phyloP scores from a whole-genome alignment of 2,329 filamentous ascomycete species.

The Emericellopsis atlantica region DNA sequence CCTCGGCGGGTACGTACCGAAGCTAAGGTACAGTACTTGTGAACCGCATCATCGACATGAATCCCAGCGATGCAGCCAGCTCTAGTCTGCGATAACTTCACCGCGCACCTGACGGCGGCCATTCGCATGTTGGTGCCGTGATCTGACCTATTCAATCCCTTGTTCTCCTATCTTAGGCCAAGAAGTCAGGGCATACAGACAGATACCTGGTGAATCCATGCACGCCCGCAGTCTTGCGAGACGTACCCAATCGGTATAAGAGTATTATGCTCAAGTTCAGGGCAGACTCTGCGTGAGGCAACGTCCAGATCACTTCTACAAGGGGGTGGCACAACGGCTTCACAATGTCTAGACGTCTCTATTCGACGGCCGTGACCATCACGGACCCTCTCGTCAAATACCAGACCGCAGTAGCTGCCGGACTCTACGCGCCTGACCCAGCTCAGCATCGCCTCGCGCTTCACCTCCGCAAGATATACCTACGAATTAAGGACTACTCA shows the following conservation, averaged over 20 bases:
- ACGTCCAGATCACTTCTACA: neutral
- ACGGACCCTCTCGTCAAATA: conserved; percentile 70
- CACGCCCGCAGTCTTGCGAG: too few species aligned
- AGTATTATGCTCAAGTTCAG: neutral
- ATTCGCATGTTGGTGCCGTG: too few species aligned
- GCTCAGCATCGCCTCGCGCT: conserved; percentile 62
- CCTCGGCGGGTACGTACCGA: neutral
- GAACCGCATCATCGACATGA: neutral
- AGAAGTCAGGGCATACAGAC: too few species aligned
- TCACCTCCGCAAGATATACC: conserved; percentile 66
- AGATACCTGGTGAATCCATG: too few species aligned
- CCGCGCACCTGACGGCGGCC: too few species aligned
- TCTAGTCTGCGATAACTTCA: too few species aligned
- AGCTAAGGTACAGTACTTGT: neutral
- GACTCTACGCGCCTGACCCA: conserved; percentile 54
- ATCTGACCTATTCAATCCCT: too few species aligned
- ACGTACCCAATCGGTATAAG: too few species aligned
- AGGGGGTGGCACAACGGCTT: neutral
- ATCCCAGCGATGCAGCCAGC: too few species aligned
- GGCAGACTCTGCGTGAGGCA: too few species aligned
- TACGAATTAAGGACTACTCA: conserved; percentile 65
- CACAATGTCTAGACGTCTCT: conserved; percentile 18
- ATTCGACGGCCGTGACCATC: conserved; percentile 38
- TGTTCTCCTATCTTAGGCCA: too few species aligned
- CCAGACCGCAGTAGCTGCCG: conserved; percentile 54